Evolutionary conservation across 805 yeast species (phyloP), one percentile per base, ranked within the genome.

Genomic region (Ascoidea rubescens): DNA sequence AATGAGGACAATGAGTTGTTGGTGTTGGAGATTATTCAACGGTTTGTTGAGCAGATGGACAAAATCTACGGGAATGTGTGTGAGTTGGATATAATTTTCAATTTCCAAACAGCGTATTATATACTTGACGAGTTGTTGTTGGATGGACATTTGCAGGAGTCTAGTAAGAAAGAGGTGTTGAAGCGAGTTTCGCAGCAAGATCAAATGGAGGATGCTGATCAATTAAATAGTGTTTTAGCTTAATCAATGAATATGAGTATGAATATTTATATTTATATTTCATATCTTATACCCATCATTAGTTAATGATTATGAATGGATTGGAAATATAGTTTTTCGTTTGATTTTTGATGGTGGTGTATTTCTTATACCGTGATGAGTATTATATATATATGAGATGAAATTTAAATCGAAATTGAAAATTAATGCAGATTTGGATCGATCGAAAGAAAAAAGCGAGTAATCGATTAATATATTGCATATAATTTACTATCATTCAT

Each of bases 11-110:
- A 93, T 65, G 99, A 93, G 64, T 72, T 93, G 56, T 67, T 87
- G 52, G 82, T 95, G 1, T 71, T 93, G 53, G 99, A 93, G 62
- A 71, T 85, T 16, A 82, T 93, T 50, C 99, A 93, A 65, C 74
- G 97, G 55, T 93, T 82, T 64, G 99, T 93, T 46, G 99, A 93
- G 66, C 89, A 87, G 57, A 88, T 93, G 96, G 99, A 93, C 71
- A 84, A 85, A 59, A 80, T 89, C 54, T 93, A 87, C 64, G 97
- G 96, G 10, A 91, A 88, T 62, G 99, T 93, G 16, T 89, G 97
- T 68, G 99, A 93, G 65, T 72, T 93, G 60, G 99, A 93, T 68
- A 93, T 93, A 56, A 93, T 93, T 50, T 93, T 93, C 76, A 93
- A 95, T 62, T 93, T 93, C 69, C 87, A 86, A 59, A 85, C 87